Evolutionary conservation across 352 stramenopile species (phyloP), one percentile per base, ranked within the genome.

Genomic region (Phytophthora pinifolia): DNA sequence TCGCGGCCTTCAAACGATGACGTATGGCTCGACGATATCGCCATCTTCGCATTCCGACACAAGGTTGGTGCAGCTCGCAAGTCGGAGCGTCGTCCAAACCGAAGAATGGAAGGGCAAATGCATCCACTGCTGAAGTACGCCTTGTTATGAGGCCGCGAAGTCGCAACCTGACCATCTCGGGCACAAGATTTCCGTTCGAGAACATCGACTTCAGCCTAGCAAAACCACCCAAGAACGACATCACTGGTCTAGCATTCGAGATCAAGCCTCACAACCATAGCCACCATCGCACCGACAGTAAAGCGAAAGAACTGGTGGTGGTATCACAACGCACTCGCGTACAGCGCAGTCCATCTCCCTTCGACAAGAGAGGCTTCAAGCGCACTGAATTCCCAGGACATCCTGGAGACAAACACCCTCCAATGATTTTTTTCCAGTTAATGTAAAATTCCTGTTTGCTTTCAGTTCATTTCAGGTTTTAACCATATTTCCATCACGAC

Each of bases 11-110:
- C 59, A 42, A 39, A 60, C 25, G 45, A 68, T 17, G 58, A 67
- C 5, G 20, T 30, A 6, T 62, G 56, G 62, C 43, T 71, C 20
- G 57, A 71, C 7, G 58, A 65, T 22, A 68, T 67, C 31, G 53
- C 36, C 10, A 3, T 44, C 12, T 65, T 58, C 34, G 33, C 46
- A 12, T 65, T 65, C 20, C 52, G 39, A 13, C 53, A 65, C 17
- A 65, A 68, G 45, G 14, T 49, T 32, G 34, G 33, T 20, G 42
- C 34, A 48, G 31, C 15, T 15, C 44, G 39, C 12, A 54, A 57
- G 18, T 44, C 47, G 4, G 33, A 62, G 13, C 51, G 31, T 8
- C 47, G 45, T 33, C 42, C 48, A 8, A 61, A 22, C 4, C 34
- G 30, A 5, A 20, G 17, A 13, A 37, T 55, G 25, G 37, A 41